Percentiles rank a stretch among this genome's conserved stretches.
Conservation (phyloP, 345 rosid species). For the Corymbia maculata region DNA sequence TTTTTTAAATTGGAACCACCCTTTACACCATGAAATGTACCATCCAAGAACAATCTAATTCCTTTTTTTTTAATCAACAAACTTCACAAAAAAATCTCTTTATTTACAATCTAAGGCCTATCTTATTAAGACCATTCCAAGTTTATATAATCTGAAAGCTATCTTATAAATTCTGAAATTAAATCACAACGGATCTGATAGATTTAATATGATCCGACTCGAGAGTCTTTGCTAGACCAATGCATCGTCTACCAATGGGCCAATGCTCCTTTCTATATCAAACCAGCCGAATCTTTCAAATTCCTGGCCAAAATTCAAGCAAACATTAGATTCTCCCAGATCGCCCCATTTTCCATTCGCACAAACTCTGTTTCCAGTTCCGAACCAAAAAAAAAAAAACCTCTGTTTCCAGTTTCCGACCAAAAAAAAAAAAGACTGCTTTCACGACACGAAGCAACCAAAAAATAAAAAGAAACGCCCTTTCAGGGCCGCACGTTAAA, state of each 20-base stretch:
- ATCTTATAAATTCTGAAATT: background rate
- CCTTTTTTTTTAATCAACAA: background rate
- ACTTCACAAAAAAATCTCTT: background rate
- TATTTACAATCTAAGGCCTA: background rate
- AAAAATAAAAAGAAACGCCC: background rate
- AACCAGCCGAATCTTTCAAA: background rate
- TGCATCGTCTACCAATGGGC: background rate
- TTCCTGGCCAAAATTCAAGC: background rate
- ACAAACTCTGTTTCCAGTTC: background rate
- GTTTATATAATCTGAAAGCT: background rate
- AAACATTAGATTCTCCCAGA: background rate
- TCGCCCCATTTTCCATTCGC: background rate
- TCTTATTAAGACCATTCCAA: too few relatives aligned
- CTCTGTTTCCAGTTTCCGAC: rapidly evolving
- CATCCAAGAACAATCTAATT: background rate
- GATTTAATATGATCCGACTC: background rate
- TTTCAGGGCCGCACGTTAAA: background rate
- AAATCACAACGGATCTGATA: rapidly evolving
- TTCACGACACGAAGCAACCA: background rate
- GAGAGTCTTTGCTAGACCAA: background rate
- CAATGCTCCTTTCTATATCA: background rate
- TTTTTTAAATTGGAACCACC: background rate
- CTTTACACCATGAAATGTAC: too few relatives aligned
- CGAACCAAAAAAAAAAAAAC: rapidly evolving
- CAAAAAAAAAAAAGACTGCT: too few relatives aligned